Evolutionary conservation across 495 filamentous ascomycete genomes (phyloP).

Genomic region (Aspergillus olivimuriae): DNA sequence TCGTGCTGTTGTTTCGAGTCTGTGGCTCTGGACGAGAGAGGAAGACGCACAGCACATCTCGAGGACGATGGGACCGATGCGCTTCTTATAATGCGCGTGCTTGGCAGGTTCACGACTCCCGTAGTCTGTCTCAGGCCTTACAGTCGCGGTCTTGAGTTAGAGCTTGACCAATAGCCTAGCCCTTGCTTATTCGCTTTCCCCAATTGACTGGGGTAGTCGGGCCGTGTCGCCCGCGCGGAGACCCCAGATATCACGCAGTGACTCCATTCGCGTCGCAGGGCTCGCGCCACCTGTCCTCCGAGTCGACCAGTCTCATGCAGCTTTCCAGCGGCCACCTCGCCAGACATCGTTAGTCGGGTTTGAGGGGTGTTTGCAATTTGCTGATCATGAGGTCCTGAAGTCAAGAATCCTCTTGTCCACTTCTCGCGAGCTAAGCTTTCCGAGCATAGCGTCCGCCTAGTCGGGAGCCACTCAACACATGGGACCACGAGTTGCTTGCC

Average conservation of each 20-base stretch:
- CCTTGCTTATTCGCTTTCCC: not conserved
- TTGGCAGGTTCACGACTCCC: not conserved
- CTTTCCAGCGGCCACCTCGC: no score
- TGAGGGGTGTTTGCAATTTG: no score
- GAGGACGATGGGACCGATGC: not conserved
- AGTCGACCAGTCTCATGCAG: no score
- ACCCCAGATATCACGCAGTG: not conserved
- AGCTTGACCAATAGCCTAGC: not conserved
- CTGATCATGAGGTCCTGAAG: no score
- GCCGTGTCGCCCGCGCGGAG: not conserved
- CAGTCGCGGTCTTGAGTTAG: not conserved
- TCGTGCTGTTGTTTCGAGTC: not conserved
- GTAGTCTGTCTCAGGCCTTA: no score
- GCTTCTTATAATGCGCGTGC: not conserved
- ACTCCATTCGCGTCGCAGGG: not conserved
- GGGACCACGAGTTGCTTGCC: not conserved
- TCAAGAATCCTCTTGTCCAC: not conserved
- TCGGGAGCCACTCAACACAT: not conserved
- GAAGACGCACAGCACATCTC: not conserved
- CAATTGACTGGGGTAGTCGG: not conserved
- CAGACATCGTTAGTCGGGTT: no score
- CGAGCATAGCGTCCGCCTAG: not conserved
- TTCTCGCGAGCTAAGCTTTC: not conserved
- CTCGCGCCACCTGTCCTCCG: no score
- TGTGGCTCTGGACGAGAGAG: not conserved